Base-by-base conservation (phyloP, 768 basidiomycete genomes). In the Podaxis sp. region DNA sequence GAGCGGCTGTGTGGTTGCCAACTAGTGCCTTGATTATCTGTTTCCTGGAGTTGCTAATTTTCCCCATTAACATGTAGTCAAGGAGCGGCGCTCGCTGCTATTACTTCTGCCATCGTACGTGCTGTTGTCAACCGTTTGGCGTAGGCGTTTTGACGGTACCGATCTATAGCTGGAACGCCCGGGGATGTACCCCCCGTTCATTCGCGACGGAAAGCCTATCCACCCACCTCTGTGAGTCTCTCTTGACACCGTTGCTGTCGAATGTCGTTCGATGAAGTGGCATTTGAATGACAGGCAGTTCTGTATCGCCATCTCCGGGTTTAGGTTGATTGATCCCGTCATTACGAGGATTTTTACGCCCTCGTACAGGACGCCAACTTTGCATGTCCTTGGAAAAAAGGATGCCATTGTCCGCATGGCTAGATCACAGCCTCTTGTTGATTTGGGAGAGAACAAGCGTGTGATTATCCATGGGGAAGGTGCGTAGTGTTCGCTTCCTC, bases 391-490 rank as follows among this genome's bases (percentile, higher is more conserved):
- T 7, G 93, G 93, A n/a, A 80, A 76, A 66, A 90, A 78, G 41
- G 93, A 95, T 66, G 81, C 90, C 11, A 81, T 96, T 24, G 89
- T 95, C 11, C 71, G 81, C 11, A 82, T 84, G 70, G 90, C 92
- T 69, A 82, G 92, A 36, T 84, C 90, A 0, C 79, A 79, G 63
- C 70, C 72, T 15, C 74, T 94, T 4, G 72, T 91, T 15, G 77
- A 79, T 6, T 73, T 83, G 9, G 88, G 89, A 29, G 68, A 70
- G 1, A 81, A 82, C 51, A 78, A 79, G 33, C 81, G 92, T 11
- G 82, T 94, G 8, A 91, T 91, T 70, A 81, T 80, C 66, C 93
- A 95, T 61, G 85, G 86, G 25, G 93, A 93, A 57, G 93, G 93
- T 93, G 61, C 33, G 87, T 12, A n/a, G 11, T 46, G 8, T 19